Evolutionary conservation across 202 grass and related monocot genomes (phyloP).

Genomic region (Cymbopogon flexuosus): DNA sequence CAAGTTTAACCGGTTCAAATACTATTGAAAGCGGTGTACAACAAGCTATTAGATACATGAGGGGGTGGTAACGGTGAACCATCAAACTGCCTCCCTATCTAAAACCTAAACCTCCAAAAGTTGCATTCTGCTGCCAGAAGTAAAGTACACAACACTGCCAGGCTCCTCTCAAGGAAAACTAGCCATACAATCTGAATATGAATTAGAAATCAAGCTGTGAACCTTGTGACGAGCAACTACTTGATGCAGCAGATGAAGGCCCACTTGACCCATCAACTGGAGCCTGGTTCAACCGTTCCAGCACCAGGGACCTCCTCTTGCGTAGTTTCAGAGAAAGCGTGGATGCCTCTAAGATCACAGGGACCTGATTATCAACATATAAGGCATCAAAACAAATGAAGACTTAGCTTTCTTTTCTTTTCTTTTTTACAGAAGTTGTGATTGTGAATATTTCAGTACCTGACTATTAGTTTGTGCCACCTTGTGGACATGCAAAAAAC

Average conservation of each 20-base stretch:
- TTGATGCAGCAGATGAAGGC: conserved; percentile 45
- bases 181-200: not conserved
- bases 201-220: conserved; percentile 74
- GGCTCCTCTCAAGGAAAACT: not conserved
- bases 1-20: not conserved
- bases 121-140: not conserved
- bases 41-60: not conserved
- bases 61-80: not conserved
- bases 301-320: conserved; percentile 63
- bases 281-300: conserved; percentile 87
- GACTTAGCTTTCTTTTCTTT: not conserved
- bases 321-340: conserved; percentile 78
- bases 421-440: not conserved
- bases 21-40: not conserved
- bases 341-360: conserved; percentile 72
- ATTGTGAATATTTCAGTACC: conserved; percentile 40
- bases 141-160: not conserved
- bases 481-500: conserved; percentile 88
- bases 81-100: not conserved
- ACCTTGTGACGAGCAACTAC: conserved; percentile 55
- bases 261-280: conserved; percentile 72
- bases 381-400: not conserved
- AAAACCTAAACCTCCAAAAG: conserved; percentile 6
- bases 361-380: conserved; percentile 51
- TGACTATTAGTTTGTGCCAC: conserved; percentile 75